Conservation (phyloP, 2,329 filamentous ascomycete genomes). For the Stemphylium beticola region DNA sequence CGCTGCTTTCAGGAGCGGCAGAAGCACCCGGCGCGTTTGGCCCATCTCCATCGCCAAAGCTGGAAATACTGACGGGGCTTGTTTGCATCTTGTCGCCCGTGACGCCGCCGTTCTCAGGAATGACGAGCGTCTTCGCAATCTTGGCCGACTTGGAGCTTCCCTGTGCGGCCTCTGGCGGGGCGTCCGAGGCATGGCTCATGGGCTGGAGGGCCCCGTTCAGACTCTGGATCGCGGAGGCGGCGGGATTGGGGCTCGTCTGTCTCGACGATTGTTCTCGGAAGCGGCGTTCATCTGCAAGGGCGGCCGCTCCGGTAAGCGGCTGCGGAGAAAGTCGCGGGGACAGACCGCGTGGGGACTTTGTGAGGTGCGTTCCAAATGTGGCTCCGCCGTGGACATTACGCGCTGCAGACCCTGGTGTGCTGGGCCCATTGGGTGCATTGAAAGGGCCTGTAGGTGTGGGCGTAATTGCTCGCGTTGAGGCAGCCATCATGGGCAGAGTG, state of each 20-base stretch:
- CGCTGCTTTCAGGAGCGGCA: constrained; percentile 53
- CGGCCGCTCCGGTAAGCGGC: constrained; percentile 56
- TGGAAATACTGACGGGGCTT: constrained; percentile 60
- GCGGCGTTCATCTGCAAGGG: constrained; percentile 56
- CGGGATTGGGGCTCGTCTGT: constrained; percentile 58
- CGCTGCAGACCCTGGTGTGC: constrained; percentile 47
- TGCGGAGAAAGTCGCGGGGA: constrained; percentile 51
- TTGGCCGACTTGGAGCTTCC: constrained; percentile 58
- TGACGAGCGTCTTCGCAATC: constrained; percentile 56
- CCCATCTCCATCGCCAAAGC: constrained; percentile 61
- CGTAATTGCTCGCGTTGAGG: constrained; percentile 52
- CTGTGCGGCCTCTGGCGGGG: constrained; percentile 50
- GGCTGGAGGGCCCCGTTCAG: constrained; percentile 50
- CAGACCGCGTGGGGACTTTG: constrained; percentile 51
- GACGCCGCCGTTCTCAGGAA: constrained; percentile 51
- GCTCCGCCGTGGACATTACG: constrained; percentile 36
- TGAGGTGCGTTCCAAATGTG: constrained; percentile 48
- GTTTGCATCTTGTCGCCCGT: constrained; percentile 56
- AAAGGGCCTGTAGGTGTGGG: constrained; percentile 52
- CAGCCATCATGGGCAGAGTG: constrained; percentile 47
- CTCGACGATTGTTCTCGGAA: constrained; percentile 51
- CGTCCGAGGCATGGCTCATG: constrained; percentile 48
- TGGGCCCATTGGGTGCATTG: constrained; percentile 47
- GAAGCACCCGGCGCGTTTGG: constrained; percentile 55
- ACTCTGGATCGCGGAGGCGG: constrained; percentile 51